Evolutionary conservation across 208 protist genomes (phyloP).

Genomic region (Leishmania mexicana): DNA sequence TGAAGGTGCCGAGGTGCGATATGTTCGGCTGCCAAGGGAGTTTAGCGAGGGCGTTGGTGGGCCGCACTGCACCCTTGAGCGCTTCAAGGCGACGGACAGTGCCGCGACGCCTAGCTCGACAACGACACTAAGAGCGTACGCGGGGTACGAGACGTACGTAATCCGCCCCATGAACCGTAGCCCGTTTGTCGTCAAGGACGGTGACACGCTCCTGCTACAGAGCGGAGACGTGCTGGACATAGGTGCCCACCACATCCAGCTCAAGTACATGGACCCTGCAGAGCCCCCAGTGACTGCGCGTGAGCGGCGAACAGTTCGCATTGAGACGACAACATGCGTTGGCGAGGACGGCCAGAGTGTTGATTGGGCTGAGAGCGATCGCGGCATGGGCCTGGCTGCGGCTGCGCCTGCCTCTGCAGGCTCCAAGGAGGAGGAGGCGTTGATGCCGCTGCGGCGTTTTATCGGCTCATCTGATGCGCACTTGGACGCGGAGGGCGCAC

Average conservation of each 20-base stretch:
- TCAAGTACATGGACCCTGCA: constrained; percentile 72
- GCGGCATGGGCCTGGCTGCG: not conserved
- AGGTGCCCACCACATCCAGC: constrained; percentile 49
- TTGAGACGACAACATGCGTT: not conserved
- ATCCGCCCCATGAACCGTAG: constrained; percentile 5
- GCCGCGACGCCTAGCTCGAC: not conserved
- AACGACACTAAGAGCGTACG: constrained; percentile 20
- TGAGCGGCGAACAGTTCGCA: constrained; percentile 11
- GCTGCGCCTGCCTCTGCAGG: not conserved
- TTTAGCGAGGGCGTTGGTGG: constrained; percentile 29
- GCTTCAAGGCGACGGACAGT: not conserved
- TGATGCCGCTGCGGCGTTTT: not conserved
- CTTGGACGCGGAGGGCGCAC: not conserved
- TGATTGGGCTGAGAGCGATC: constrained; percentile 7
- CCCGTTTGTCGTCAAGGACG: constrained; percentile 9
- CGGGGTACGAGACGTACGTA: constrained; percentile 14
- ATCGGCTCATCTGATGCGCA: not conserved
- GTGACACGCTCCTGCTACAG: constrained; percentile 25
- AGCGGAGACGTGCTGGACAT: constrained; percentile 71
- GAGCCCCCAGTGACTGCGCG: constrained; percentile 32
- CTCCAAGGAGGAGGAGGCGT: not conserved
- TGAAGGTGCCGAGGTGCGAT: constrained; percentile 3
- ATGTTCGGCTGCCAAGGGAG: constrained; percentile 16
- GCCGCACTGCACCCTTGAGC: constrained; percentile 33
- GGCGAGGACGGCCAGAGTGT: not conserved